phyloP scores from a whole-genome alignment of 805 yeast species.

The Kluyveromyces lactis region DNA sequence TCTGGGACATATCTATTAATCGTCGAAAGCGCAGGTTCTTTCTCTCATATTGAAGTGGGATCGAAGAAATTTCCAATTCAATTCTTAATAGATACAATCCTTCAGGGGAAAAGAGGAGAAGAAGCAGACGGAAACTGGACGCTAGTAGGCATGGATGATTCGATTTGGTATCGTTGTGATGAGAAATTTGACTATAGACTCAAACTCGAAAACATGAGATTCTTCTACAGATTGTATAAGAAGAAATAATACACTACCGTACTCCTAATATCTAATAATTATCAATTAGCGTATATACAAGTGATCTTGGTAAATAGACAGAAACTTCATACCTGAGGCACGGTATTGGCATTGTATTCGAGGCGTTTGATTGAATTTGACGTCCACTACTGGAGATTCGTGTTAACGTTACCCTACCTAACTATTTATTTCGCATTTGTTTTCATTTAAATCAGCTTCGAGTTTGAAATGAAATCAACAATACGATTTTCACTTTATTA shows the following conservation, averaged over 20 bases:
- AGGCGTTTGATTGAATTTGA: no score
- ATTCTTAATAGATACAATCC: conserved; percentile 64
- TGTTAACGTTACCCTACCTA: no score
- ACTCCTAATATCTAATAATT: no score
- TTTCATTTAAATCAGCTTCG: no score
- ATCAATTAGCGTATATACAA: no score
- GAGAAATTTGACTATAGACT: conserved; percentile 48
- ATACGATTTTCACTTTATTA: no score
- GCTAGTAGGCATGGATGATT: conserved; percentile 54
- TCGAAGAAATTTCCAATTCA: conserved; percentile 74
- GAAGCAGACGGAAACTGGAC: conserved; percentile 56
- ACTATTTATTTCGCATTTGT: no score
- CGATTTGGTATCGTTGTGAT: conserved; percentile 70
- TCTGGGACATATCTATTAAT: conserved; percentile 55
- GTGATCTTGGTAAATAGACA: no score
- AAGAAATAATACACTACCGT: conserved; percentile 35
- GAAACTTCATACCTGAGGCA: no score
- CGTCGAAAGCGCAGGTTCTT: conserved; percentile 86
- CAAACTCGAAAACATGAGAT: conserved; percentile 81
- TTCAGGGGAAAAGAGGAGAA: conserved; percentile 42
- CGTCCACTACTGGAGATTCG: no score
- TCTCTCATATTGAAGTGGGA: conserved; percentile 72
- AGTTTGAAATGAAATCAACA: no score
- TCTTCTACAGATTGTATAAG: conserved; percentile 67
- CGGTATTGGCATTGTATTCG: no score